These are phyloP conservation scores for Cryptomeria japonica DNA, from an alignment of 75 land plant species.

Conservation along the genomic window DNA sequence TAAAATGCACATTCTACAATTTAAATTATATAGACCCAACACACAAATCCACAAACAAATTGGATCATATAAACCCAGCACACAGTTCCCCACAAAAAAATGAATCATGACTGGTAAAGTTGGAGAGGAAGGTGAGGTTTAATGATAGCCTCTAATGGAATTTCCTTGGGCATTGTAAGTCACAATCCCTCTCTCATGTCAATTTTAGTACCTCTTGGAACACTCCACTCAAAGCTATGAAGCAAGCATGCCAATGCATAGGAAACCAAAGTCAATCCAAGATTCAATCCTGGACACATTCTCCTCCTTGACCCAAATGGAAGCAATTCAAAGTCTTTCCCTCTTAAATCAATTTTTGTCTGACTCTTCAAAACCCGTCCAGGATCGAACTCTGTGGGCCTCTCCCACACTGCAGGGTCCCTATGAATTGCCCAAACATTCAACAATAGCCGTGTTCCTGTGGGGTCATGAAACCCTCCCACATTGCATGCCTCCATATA, in stretches of 20 bases:
- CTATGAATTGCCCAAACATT: neutral
- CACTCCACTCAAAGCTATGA: too few species aligned
- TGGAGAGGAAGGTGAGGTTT: neutral
- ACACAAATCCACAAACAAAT: too few species aligned
- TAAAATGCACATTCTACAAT: too few species aligned
- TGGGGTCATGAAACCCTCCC: neutral
- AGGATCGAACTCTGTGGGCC: neutral
- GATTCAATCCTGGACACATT: conserved; percentile 12
- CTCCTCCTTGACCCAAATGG: conserved; percentile 18
- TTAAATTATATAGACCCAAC: too few species aligned
- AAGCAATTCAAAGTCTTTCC: conserved; percentile 8
- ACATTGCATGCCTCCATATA: neutral
- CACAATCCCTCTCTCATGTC: too few species aligned
- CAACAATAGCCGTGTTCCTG: neutral
- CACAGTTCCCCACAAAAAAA: too few species aligned
- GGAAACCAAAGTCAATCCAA: neutral
- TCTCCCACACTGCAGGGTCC: conserved; percentile 1
- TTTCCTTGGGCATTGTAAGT: too few species aligned
- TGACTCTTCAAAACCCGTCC: neutral
- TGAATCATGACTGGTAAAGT: too few species aligned
- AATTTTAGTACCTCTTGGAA: too few species aligned
- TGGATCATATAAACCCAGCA: too few species aligned
- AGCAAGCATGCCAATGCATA: neutral
- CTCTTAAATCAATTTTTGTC: neutral
- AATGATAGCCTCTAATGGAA: too few species aligned